Conservation (phyloP, 148 eudicot species). For the Chenopodium suecicum region DNA sequence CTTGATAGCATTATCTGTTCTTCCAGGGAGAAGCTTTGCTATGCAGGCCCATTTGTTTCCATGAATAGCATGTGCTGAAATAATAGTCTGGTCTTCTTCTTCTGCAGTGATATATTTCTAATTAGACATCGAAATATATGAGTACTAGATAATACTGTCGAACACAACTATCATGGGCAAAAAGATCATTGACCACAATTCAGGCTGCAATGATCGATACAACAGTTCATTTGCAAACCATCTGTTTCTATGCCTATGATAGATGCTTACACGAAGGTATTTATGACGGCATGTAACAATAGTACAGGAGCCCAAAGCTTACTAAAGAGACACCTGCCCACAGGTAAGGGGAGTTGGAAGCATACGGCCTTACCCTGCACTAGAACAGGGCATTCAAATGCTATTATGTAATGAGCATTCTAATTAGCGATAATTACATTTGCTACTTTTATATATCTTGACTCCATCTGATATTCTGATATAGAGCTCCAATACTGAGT, state of each 20-base stretch:
- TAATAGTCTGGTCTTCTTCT: constrained; percentile 66
- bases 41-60: constrained; percentile 90
- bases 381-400: background rate
- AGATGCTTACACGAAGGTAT: background rate
- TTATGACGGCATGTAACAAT: background rate
- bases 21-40: constrained; percentile 76
- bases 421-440: background rate
- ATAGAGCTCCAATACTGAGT: background rate
- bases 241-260: background rate
- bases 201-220: background rate
- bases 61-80: constrained; percentile 64
- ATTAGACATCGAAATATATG: background rate
- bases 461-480: background rate
- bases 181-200: background rate
- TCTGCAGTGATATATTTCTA: constrained; percentile 41
- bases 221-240: background rate
- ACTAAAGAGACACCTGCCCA: background rate
- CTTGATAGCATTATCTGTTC: constrained; percentile 90
- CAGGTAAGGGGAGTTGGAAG: background rate
- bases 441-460: background rate
- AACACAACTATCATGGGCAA: background rate
- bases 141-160: background rate
- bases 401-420: background rate
- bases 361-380: background rate
- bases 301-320: background rate